Conservation (phyloP, 768 basidiomycete genomes). For the Suillus cothurnatus region DNA sequence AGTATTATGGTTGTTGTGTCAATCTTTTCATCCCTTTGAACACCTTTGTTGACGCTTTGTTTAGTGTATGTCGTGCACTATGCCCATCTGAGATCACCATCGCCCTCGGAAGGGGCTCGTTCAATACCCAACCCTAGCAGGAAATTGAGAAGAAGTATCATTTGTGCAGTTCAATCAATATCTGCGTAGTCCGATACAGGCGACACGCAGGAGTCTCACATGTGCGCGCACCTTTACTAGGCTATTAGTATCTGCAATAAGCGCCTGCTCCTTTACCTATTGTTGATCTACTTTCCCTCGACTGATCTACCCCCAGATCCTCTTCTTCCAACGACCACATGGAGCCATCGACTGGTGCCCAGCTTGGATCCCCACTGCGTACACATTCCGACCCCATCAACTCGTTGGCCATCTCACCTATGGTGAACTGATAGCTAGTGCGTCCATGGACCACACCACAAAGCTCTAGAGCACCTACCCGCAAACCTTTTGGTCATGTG, state of each 20-base stretch:
- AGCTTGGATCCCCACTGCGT: background rate
- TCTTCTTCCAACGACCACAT: background rate
- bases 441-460: background rate
- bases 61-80: background rate
- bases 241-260: background rate
- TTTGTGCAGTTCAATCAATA: background rate
- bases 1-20: background rate
- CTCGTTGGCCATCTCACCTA: background rate
- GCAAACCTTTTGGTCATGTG: background rate
- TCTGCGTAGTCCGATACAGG: background rate
- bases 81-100: background rate
- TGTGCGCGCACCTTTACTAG: too few species aligned
- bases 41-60: background rate
- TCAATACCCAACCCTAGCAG: background rate
- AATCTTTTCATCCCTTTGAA: background rate
- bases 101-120: background rate
- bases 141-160: too few species aligned
- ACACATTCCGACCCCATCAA: background rate
- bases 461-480: background rate
- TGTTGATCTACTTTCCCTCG: background rate
- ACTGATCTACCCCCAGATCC: background rate
- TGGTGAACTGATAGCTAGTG: background rate
- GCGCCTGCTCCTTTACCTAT: background rate
- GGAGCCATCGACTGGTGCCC: background rate
- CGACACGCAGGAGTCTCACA: background rate